Evolutionary conservation across 257 asterid species (phyloP), one percentile per base, ranked within the genome.

Genomic region (Asclepias syriaca): DNA sequence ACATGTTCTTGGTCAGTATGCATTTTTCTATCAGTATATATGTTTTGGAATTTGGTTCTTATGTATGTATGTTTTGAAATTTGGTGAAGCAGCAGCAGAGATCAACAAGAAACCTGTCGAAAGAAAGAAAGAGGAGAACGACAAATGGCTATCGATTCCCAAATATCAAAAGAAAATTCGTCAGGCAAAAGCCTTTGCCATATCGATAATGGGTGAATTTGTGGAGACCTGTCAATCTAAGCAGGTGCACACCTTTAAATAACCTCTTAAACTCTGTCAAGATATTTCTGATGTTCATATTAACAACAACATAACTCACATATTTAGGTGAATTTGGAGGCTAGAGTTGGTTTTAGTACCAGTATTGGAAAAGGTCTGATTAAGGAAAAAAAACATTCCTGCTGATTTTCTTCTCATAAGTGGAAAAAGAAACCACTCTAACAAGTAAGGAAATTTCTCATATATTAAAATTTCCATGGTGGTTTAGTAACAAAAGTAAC

Each of bases 351-450:
- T 66, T 74, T 84, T 68, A 81, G 81, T 78, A 80, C 91, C 3
- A 78, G 77, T 57, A 71, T 84, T 27, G 93, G 90, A 15, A 87
- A 70, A 72, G 96, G 93, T 5, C 81, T 91, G 16, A 51, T 77
- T 3, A 87, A 81, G 51, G 97, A 89, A 77, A 29, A 85, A 81
- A 79, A 77, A 19, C 75, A 83, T 79, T 79, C 75, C 70, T 45
- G 93, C 93, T 49, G 89, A 91, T 77, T 87, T 78, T 74, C 90
- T 91, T 53, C 67, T 91, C 60, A 77, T 91, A 34, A 89, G 96
- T 68, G 81, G 87, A 68, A 73, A 68, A 63, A 82, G 58, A 21
- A 81, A 67, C 54, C 76, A 74, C 63, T 43, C 81, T 65, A 82
- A 78, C 80, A 85, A 85, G 95, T 91, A 76, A 77, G 85, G 45